Evolutionary conservation across 331 rosid species (phyloP).

Genomic region (Rhamnella rubrinervis): DNA sequence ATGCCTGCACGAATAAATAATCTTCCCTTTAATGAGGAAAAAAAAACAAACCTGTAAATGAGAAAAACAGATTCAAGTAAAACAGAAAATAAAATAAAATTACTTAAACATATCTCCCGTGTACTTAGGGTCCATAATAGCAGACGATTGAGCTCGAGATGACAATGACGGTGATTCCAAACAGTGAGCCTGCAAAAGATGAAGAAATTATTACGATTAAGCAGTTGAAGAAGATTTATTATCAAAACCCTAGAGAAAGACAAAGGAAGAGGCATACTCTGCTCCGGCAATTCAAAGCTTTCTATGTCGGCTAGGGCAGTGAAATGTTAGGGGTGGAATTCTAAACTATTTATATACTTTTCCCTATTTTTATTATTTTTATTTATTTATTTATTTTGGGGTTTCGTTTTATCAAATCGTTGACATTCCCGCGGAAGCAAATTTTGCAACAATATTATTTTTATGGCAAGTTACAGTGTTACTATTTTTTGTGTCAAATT

Average conservation of each 20-base stretch:
- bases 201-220: neutral
- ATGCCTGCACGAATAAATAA: slow-evolving; percentile 30
- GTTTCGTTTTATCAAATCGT: too few relatives aligned
- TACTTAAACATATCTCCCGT: slow-evolving; percentile 49
- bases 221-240: neutral
- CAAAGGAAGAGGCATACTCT: too few relatives aligned
- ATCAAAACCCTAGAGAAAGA: neutral
- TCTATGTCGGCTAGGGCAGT: too few relatives aligned
- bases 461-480: too few relatives aligned
- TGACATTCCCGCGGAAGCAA: too few relatives aligned
- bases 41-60: neutral
- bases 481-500: too few relatives aligned
- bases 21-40: neutral
- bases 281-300: too few relatives aligned
- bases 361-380: too few relatives aligned
- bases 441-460: too few relatives aligned
- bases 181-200: neutral
- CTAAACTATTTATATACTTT: too few relatives aligned
- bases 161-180: neutral
- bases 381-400: too few relatives aligned
- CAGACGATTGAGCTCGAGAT: neutral
- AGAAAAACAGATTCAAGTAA: neutral
- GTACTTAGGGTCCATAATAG: slow-evolving; percentile 42
- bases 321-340: too few relatives aligned
- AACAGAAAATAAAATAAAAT: neutral